Percentiles rank a stretch among this genome's conserved stretches.
Evolutionary conservation across 1,284 basidiomycete species (phyloP).

Genomic region (Veloboletus limbatus): DNA sequence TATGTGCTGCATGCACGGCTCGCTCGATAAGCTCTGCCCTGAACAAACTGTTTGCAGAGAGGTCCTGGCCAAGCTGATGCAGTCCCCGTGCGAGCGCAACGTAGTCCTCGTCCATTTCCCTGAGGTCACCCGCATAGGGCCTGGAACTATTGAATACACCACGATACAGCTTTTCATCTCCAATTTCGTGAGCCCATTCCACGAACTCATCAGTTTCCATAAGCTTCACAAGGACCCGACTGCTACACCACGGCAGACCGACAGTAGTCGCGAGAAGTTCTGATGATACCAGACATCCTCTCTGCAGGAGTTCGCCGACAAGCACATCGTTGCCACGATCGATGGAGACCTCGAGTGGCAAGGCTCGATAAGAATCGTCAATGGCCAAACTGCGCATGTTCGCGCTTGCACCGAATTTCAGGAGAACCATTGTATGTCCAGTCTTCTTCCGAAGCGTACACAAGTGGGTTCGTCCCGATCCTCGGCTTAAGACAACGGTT

Average conservation of each 20-base stretch:
- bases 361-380: neutral
- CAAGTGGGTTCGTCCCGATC: neutral
- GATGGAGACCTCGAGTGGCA: neutral
- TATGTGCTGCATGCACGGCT: no score
- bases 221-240: neutral
- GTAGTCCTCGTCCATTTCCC: no score
- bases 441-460: constrained; percentile 1
- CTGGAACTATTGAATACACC: neutral
- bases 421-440: neutral
- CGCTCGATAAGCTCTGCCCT: no score
- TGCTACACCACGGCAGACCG: no score
- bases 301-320: no score
- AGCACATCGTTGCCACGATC: neutral
- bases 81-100: no score
- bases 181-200: neutral
- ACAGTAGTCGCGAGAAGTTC: neutral
- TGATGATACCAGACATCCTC: neutral
- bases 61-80: no score
- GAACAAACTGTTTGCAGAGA: no score
- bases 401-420: neutral
- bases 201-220: neutral
- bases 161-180: neutral
- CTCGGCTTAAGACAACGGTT: neutral
- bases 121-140: no score
- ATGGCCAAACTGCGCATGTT: neutral